Percentiles rank a stretch among this genome's conserved stretches.
phyloP scores from a whole-genome alignment of 2,329 filamentous ascomycete species.

The Paradendryphiella salina region DNA sequence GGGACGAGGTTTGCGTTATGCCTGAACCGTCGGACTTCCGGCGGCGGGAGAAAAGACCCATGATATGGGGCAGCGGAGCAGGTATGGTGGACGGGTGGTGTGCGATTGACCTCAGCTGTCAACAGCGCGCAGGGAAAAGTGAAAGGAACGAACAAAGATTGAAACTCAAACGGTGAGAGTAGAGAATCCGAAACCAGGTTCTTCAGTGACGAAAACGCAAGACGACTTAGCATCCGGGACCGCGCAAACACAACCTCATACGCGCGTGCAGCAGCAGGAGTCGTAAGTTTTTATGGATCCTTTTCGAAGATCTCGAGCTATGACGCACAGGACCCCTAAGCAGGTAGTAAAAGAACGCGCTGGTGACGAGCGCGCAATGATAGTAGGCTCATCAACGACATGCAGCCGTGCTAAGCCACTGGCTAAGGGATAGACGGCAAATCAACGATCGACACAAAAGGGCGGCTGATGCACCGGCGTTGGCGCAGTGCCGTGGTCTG shows the following conservation, averaged over 20 bases:
- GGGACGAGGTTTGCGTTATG: slow-evolving; percentile 12
- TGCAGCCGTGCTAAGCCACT: slow-evolving; percentile 19
- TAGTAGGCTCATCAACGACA: slow-evolving; percentile 10
- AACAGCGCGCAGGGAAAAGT: neutral
- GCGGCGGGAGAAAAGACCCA: slow-evolving; percentile 34
- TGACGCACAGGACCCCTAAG: slow-evolving; percentile 28
- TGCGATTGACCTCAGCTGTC: neutral
- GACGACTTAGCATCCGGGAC: slow-evolving; percentile 2
- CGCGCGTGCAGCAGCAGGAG: slow-evolving; percentile 28
- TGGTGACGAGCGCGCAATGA: slow-evolving; percentile 11
- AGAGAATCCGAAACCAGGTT: slow-evolving; percentile 6
- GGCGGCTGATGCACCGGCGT: slow-evolving; percentile 11
- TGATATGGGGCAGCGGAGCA: neutral
- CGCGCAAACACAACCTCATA: slow-evolving; percentile 15
- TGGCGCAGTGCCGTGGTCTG: slow-evolving; percentile 1
- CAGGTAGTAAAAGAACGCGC: slow-evolving; percentile 6
- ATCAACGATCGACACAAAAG: slow-evolving; percentile 10
- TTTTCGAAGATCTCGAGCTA: slow-evolving; percentile 16
- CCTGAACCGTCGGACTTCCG: slow-evolving; percentile 23
- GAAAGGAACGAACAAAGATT: slow-evolving; percentile 1
- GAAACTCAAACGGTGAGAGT: neutral
- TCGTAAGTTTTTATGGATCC: slow-evolving; percentile 32
- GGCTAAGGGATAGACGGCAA: slow-evolving; percentile 1
- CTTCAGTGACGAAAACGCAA: neutral
- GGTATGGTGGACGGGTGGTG: neutral